Base-by-base conservation (phyloP, 73 alveolate species). In the Paraurostyla sp. region DNA sequence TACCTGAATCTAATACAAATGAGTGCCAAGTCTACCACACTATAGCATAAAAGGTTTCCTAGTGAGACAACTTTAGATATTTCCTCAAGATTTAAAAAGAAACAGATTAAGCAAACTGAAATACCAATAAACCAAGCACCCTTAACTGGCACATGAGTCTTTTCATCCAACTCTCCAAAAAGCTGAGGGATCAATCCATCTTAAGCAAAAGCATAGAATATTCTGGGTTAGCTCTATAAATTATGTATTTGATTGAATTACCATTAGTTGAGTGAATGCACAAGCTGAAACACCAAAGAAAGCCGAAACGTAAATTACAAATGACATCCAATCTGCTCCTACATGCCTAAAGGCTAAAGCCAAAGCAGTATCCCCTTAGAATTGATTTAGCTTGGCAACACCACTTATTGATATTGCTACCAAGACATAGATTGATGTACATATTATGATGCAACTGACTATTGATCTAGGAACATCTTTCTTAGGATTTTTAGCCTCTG, bases 381-480 rank as follows among this genome's bases (percentile, higher is more conserved):
- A 41, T 35, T 29, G 3, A 27, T 49, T 9, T 2, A 78, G 60
- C 23, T 36, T 50, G 32, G 75, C 62, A 0, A 78, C 62, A 11
- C 89, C 89, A 78, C 63, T 52, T 18, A 78, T 6, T 2, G 78
- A 49, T 16, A 78, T 7, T n/a, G 89, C 11, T 0, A 78, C 15
- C 2, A 51, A 9, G 80, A 56, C 78, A 33, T 78, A 78, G n/a
- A 78, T 50, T 0, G 27, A 27, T 7, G 60, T 52, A 45, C 60
- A 40, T 1, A 49, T 51, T n/a, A 50, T 32, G 15, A 73, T 15
- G 25, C 36, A 13, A 2, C 51, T 11, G 0, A n/a, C 25, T 2
- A 73, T 73, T 0, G 93, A 71, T 35, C 49, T 73, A 40, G 93
- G 93, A 25, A 87, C 40, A 32, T 87, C 89, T 56, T 48, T 71